These are phyloP conservation scores for Xylaria sp. DNA, from an alignment of 2,329 filamentous ascomycete genomes.

Conservation along the genomic window DNA sequence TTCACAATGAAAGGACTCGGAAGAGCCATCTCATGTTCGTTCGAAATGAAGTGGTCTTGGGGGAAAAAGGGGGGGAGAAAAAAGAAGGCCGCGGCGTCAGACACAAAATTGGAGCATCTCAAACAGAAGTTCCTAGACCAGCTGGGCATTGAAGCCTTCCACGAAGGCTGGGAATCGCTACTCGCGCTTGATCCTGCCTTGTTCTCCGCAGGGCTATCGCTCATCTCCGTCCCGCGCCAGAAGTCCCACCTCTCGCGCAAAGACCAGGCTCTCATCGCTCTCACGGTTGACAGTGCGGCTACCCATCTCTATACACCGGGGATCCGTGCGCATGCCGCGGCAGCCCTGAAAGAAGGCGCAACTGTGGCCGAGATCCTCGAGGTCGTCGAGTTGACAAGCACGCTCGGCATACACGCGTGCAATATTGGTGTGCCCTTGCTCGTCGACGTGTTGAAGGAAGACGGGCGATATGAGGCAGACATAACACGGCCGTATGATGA, in stretches of 20 bases:
- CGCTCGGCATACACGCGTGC: slow-evolving; percentile 50
- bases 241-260: slow-evolving; percentile 43
- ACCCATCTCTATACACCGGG: slow-evolving; percentile 49
- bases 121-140: slow-evolving; percentile 23
- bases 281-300: slow-evolving; percentile 46
- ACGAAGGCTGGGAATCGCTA: slow-evolving; percentile 33
- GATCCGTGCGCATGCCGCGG: slow-evolving; percentile 44
- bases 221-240: slow-evolving; percentile 30
- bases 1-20: neutral
- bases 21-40: neutral
- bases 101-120: slow-evolving; percentile 21
- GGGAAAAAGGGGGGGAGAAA: neutral
- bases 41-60: neutral
- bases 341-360: slow-evolving; percentile 44
- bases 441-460: slow-evolving; percentile 49
- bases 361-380: slow-evolving; percentile 47
- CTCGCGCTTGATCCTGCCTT: slow-evolving; percentile 29
- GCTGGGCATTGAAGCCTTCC: slow-evolving; percentile 26
- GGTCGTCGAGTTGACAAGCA: slow-evolving; percentile 46
- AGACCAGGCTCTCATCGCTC: slow-evolving; percentile 45
- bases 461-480: slow-evolving; percentile 34
- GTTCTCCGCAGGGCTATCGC: slow-evolving; percentile 30
- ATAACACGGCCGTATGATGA: slow-evolving; percentile 41
- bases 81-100: slow-evolving; percentile 19
- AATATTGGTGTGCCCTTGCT: slow-evolving; percentile 50